These are phyloP conservation scores for Takakia lepidozioides DNA, from an alignment of 225 moss, liverwort and hornwort genomes.

Conservation along the genomic window DNA sequence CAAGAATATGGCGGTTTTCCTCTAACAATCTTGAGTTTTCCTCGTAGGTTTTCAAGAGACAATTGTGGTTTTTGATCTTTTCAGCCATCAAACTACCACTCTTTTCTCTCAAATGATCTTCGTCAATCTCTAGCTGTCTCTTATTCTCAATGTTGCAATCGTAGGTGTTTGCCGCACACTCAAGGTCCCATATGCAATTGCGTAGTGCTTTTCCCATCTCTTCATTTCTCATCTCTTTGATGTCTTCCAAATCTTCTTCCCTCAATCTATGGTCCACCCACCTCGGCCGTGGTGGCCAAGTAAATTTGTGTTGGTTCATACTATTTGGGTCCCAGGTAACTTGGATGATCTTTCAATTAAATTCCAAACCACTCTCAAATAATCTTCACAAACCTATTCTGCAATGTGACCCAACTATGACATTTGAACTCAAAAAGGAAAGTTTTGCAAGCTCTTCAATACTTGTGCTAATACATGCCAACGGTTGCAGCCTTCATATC, in stretches of 20 bases:
- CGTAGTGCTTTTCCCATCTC: neutral
- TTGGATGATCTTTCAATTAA: no score
- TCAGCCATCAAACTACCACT: neutral
- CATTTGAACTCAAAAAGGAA: no score
- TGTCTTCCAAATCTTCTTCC: neutral
- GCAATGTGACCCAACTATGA: no score
- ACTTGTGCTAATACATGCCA: no score
- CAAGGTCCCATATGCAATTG: conserved; percentile 1
- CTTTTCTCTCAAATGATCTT: neutral
- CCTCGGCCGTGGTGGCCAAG: conserved; percentile 1
- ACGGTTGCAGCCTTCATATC: no score
- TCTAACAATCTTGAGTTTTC: neutral
- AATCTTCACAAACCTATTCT: no score
- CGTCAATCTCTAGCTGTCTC: neutral
- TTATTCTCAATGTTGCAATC: neutral
- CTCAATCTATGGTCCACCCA: conserved; percentile 1
- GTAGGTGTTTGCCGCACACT: conserved; percentile 1
- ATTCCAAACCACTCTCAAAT: no score
- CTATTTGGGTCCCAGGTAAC: no score
- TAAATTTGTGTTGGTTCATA: neutral
- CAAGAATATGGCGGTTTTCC: neutral
- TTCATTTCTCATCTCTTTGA: neutral
- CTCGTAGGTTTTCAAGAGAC: neutral
- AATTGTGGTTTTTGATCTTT: neutral
- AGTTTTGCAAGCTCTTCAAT: no score